Evolutionary conservation across 2,329 filamentous ascomycete species (phyloP).

Genomic region (Talaromyces sp.): DNA sequence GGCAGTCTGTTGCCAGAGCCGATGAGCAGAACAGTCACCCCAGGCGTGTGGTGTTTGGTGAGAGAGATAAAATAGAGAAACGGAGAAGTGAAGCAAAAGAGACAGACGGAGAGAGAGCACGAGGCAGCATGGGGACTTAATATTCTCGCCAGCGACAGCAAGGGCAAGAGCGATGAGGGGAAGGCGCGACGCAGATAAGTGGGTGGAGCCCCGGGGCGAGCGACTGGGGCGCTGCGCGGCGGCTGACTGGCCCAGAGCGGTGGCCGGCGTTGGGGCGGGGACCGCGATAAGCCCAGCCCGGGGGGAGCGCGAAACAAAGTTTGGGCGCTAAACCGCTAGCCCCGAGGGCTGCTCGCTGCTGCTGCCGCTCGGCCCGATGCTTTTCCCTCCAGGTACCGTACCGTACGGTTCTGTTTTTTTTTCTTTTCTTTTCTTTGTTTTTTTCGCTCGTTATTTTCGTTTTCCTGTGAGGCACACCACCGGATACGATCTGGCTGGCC

Average conservation of each 20-base stretch:
- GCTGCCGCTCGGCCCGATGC: background rate
- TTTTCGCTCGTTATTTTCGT: too few species aligned
- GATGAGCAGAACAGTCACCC: slow-evolving; percentile 3
- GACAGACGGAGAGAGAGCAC: slow-evolving; percentile 5
- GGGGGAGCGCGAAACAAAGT: background rate
- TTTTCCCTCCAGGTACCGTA: background rate
- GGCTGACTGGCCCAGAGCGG: background rate
- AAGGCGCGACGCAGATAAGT: slow-evolving; percentile 9
- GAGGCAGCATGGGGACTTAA: slow-evolving; percentile 9
- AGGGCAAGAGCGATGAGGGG: slow-evolving; percentile 15
- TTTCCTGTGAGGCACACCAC: too few species aligned
- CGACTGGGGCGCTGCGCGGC: background rate
- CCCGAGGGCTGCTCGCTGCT: background rate
- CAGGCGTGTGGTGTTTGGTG: background rate
- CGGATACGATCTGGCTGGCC: background rate
- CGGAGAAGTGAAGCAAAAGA: slow-evolving; percentile 1
- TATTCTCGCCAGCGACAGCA: slow-evolving; percentile 10
- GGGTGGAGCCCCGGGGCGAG: slow-evolving; percentile 3
- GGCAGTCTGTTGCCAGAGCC: slow-evolving; percentile 3
- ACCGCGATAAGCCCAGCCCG: background rate
- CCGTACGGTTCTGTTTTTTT: background rate
- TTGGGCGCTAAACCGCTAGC: background rate
- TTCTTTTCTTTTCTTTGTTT: background rate
- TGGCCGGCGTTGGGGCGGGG: slow-evolving; percentile 6
- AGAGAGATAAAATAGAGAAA: slow-evolving; percentile 6